Evolutionary conservation across 78 protist genomes (phyloP).

Genomic region (Dictyostelium citrinum): DNA sequence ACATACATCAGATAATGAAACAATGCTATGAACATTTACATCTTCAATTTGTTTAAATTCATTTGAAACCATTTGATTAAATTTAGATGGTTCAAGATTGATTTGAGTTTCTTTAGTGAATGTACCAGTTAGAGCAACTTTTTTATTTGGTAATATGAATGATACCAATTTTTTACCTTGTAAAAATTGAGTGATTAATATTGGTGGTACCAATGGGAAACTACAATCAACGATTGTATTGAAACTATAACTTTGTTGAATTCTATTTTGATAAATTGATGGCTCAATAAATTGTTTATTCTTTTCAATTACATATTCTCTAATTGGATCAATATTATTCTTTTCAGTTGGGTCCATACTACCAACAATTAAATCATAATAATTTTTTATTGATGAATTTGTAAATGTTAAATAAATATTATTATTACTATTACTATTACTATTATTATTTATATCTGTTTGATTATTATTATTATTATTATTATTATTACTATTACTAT

Average conservation of each 20-base stretch:
- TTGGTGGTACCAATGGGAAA: background rate
- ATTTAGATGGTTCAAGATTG: background rate
- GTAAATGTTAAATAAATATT: slow-evolving; percentile 9
- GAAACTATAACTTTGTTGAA: background rate
- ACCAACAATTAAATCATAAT: slow-evolving; percentile 52
- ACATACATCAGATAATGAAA: slow-evolving; percentile 22
- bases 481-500: background rate
- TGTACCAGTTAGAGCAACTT: slow-evolving; percentile 33
- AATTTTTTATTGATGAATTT: background rate
- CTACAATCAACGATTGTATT: background rate
- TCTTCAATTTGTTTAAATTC: slow-evolving; percentile 35
- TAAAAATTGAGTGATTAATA: slow-evolving; percentile 5
- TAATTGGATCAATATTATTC: background rate
- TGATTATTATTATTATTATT: no score
- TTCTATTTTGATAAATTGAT: background rate
- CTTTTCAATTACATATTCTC: background rate
- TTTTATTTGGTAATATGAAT: slow-evolving; percentile 40
- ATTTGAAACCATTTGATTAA: background rate
- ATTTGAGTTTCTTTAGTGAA: background rate
- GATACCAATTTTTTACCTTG: slow-evolving; percentile 15
- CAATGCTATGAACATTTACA: slow-evolving; percentile 40
- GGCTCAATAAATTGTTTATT: background rate
- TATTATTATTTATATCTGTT: no score
- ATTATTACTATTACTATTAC: background rate
- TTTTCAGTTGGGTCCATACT: background rate